A percentile compares a stretch with the other conserved stretches of the same genome.
Conservation (phyloP, 352 stramenopile genomes). For the Globisporangium emineosum region DNA sequence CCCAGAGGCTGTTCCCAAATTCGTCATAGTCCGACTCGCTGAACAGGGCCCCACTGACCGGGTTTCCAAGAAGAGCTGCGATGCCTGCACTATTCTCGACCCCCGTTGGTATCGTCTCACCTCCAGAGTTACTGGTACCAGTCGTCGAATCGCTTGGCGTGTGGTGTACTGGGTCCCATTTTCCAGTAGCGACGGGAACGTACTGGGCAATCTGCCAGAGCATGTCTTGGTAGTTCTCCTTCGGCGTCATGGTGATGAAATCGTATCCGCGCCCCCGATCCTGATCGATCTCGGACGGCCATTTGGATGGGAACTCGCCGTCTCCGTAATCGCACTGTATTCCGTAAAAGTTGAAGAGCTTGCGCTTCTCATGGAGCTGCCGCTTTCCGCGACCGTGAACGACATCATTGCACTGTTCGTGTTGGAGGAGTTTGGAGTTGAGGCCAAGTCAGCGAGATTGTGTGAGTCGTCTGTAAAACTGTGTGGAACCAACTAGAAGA, state of each 20-base stretch:
- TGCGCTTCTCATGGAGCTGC: slow-evolving; percentile 62
- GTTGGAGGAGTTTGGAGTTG: neutral
- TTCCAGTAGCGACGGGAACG: slow-evolving; percentile 40
- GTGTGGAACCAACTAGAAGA: neutral
- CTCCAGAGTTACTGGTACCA: neutral
- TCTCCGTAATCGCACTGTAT: slow-evolving; percentile 90
- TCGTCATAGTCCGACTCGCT: slow-evolving; percentile 50
- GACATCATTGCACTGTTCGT: slow-evolving; percentile 62
- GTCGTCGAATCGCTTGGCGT: neutral
- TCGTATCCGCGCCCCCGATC: slow-evolving; percentile 67
- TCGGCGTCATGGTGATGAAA: slow-evolving; percentile 50
- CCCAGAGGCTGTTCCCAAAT: slow-evolving; percentile 55
- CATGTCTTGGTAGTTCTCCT: slow-evolving; percentile 64
- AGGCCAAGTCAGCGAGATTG: neutral
- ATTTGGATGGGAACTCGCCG: slow-evolving; percentile 86
- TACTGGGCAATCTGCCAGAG: slow-evolving; percentile 62
- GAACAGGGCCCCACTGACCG: slow-evolving; percentile 21
- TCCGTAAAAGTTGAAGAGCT: slow-evolving; percentile 91
- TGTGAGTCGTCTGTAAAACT: neutral
- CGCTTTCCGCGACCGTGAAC: slow-evolving; percentile 86
- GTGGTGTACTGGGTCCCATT: slow-evolving; percentile 22
- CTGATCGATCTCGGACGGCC: slow-evolving; percentile 87
- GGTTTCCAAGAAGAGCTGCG: neutral
- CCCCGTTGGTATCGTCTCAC: neutral
- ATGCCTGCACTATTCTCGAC: neutral